A percentile compares a stretch with the other conserved stretches of the same genome.
These are phyloP conservation scores for Trametes villosa DNA, from an alignment of 768 basidiomycete genomes.

Conservation along the genomic window DNA sequence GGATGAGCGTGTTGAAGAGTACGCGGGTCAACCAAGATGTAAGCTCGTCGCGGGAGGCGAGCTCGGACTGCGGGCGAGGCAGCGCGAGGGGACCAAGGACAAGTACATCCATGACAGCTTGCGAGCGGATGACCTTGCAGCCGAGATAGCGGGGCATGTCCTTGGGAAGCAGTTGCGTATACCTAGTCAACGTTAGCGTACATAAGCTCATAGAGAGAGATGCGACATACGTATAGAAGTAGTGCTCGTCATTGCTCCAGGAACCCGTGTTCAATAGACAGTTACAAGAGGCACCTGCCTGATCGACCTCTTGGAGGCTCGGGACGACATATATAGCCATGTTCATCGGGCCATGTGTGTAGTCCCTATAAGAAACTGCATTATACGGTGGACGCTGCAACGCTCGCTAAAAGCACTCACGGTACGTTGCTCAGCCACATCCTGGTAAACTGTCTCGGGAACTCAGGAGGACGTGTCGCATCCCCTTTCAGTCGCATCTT, in stretches of 20 bases:
- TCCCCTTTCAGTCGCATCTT: constrained; percentile 36
- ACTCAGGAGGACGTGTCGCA: constrained; percentile 28
- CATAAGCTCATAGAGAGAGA: neutral
- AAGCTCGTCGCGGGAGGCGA: constrained; percentile 36
- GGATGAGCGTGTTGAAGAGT: constrained; percentile 37
- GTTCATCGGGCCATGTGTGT: constrained; percentile 37
- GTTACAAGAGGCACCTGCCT: constrained; percentile 36
- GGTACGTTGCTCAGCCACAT: constrained; percentile 43
- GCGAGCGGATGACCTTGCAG: constrained; percentile 27
- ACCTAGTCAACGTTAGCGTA: constrained; percentile 21
- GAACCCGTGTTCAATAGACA: constrained; percentile 34
- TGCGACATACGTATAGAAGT: constrained; percentile 34
- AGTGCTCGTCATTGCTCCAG: constrained; percentile 37
- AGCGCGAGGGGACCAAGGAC: constrained; percentile 1
- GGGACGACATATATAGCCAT: constrained; percentile 34
- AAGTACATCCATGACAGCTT: constrained; percentile 4
- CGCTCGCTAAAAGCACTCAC: constrained; percentile 25
- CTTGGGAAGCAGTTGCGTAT: constrained; percentile 33
- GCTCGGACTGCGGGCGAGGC: constrained; percentile 22
- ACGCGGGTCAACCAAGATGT: constrained; percentile 39
- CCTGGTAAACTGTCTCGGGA: constrained; percentile 38
- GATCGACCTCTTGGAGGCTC: constrained; percentile 28
- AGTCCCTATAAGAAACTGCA: constrained; percentile 35
- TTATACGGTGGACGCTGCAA: neutral
- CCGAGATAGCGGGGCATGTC: constrained; percentile 38